Percentiles rank a stretch among this genome's conserved stretches.
Evolutionary conservation across 163 green algal species (phyloP).

Genomic region (Scenedesmus sp.): DNA sequence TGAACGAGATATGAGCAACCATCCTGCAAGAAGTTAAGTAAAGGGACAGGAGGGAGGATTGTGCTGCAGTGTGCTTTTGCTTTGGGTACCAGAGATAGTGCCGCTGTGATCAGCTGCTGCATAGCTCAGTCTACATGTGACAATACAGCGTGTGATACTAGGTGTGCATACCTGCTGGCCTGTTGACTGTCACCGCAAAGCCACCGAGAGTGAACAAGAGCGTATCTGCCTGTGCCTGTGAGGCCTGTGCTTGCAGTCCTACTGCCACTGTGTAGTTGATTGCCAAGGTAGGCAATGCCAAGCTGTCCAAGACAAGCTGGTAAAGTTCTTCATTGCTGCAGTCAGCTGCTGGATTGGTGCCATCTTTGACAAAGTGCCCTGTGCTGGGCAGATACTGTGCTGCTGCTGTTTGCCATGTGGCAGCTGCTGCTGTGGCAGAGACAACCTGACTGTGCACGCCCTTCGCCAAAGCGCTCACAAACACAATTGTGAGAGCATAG

Average conservation of each 20-base stretch:
- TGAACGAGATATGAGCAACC: not conserved
- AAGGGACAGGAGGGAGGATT: not conserved
- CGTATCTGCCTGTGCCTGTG: not conserved
- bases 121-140: not conserved
- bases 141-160: not conserved
- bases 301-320: not conserved
- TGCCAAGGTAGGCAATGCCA: not conserved
- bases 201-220: not conserved
- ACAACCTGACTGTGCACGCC: not conserved
- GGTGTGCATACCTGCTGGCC: not conserved
- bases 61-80: not conserved
- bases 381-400: not conserved
- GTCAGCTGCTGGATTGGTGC: not conserved
- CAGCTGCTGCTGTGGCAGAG: not conserved
- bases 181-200: not conserved
- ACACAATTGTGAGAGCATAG: not conserved
- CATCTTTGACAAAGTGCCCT: not conserved
- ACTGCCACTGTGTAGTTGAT: slow-evolving; percentile 10
- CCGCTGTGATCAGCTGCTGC: not conserved
- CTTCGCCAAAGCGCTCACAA: not conserved
- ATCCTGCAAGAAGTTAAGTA: not conserved
- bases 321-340: not conserved
- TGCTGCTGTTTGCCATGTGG: slow-evolving; percentile 12
- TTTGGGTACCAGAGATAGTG: not conserved
- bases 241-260: not conserved